Conservation (phyloP, 768 basidiomycete genomes). For the Pleurotus citrinopileatus region DNA sequence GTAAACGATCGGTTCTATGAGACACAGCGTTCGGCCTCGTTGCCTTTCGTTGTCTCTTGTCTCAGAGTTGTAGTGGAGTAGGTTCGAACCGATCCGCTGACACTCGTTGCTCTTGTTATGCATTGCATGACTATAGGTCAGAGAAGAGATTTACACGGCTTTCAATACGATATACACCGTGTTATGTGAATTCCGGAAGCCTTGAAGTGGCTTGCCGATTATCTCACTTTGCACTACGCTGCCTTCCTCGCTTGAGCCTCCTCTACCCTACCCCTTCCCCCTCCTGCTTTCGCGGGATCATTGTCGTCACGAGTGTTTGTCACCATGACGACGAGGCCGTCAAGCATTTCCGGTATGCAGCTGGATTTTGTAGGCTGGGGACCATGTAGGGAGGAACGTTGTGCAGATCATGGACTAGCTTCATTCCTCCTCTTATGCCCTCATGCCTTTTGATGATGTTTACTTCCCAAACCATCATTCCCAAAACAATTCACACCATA, state of each 20-base stretch:
- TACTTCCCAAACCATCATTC: not conserved
- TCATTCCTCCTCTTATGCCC: constrained; percentile 21
- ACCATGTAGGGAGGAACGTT: constrained; percentile 29
- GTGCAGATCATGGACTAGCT: constrained; percentile 46
- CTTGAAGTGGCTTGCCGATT: constrained; percentile 34
- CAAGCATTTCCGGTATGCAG: constrained; percentile 11
- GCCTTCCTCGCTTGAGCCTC: constrained; percentile 16
- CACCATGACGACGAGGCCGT: constrained; percentile 5
- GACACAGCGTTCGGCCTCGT: constrained; percentile 1
- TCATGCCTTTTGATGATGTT: not conserved
- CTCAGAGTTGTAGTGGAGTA: constrained; percentile 32
- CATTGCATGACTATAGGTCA: constrained; percentile 53
- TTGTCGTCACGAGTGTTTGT: not conserved
- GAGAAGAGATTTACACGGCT: constrained; percentile 99
- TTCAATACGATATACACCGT: constrained; percentile 99
- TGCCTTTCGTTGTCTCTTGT: not conserved
- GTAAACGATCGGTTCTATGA: constrained; percentile 24
- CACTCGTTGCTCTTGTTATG: constrained; percentile 31
- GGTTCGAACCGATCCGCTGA: constrained; percentile 52
- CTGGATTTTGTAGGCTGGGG: constrained; percentile 16
- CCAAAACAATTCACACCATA: constrained; percentile 18
- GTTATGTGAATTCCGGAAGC: constrained; percentile 92
- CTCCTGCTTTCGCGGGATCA: not conserved
- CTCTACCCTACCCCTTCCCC: constrained; percentile 14
- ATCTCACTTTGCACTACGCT: constrained; percentile 4